Conservation (phyloP, 169 alveolate genomes). For the Plasmodium fragile region DNA sequence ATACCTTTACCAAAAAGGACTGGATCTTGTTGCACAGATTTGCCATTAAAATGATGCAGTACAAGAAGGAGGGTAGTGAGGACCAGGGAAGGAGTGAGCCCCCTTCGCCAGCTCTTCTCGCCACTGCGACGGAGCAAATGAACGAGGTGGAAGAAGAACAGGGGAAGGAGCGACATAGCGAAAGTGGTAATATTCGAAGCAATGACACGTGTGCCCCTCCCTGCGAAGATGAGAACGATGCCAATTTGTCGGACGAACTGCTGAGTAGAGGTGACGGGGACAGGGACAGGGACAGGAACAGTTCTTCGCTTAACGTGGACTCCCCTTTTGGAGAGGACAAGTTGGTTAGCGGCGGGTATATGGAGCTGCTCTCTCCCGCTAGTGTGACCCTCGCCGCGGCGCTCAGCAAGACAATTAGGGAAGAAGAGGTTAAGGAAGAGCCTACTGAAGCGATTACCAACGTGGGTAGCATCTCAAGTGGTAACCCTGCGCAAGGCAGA, state of each 20-base stretch:
- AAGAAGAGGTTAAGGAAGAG: neutral
- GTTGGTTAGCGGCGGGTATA: neutral
- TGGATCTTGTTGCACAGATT: conserved; percentile 83
- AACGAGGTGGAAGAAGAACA: neutral
- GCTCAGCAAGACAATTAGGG: neutral
- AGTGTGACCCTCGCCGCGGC: neutral
- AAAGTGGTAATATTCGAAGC: neutral
- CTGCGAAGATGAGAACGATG: neutral
- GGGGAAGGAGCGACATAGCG: neutral
- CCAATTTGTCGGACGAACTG: neutral
- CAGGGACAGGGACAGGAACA: neutral
- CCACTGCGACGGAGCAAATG: neutral
- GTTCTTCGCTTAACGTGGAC: neutral
- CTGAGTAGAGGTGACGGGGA: neutral
- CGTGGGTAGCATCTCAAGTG: neutral
- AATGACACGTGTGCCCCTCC: neutral
- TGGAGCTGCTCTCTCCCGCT: neutral
- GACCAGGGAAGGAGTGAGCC: neutral
- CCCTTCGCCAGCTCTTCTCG: neutral
- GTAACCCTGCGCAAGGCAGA: neutral
- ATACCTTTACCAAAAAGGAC: conserved; percentile 79
- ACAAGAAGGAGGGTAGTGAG: neutral
- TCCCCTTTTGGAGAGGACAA: neutral
- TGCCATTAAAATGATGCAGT: conserved; percentile 82
- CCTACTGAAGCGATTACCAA: neutral